Evolutionary conservation across 176 grass and related monocot species (phyloP).

Genomic region (Puya raimondii): DNA sequence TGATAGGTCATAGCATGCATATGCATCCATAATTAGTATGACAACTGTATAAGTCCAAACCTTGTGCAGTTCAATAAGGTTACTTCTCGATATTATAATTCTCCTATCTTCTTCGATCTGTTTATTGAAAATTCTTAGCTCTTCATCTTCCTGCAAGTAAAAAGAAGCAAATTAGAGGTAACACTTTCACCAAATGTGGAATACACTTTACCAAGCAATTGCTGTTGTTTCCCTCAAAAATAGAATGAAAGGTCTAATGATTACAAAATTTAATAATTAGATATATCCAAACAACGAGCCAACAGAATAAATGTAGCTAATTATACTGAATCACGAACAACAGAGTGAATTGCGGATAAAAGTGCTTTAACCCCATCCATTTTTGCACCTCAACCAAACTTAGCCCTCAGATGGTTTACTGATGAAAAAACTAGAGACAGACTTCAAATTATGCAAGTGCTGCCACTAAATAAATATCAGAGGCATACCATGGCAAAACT

Average conservation of each 20-base stretch:
- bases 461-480: too few relatives aligned
- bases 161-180: constrained; percentile 27
- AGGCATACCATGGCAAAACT: too few relatives aligned
- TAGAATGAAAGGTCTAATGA: background rate
- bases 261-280: background rate
- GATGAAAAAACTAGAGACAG: background rate
- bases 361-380: background rate
- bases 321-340: background rate
- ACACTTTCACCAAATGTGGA: background rate
- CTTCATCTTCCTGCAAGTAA: constrained; percentile 60
- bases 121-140: constrained; percentile 65
- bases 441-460: too few relatives aligned
- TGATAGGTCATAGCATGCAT: background rate
- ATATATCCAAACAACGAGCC: background rate
- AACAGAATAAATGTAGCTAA: background rate
- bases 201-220: too few relatives aligned
- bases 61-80: constrained; percentile 88
- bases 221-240: background rate
- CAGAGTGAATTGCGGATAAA: background rate
- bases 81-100: constrained; percentile 87
- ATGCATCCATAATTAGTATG: background rate
- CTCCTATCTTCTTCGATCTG: constrained; percentile 88
- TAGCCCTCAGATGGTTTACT: background rate
- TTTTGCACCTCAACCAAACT: background rate
- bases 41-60: constrained; percentile 16